phyloP scores from a whole-genome alignment of 805 yeast species.

The Suhomyces pyralidae region DNA sequence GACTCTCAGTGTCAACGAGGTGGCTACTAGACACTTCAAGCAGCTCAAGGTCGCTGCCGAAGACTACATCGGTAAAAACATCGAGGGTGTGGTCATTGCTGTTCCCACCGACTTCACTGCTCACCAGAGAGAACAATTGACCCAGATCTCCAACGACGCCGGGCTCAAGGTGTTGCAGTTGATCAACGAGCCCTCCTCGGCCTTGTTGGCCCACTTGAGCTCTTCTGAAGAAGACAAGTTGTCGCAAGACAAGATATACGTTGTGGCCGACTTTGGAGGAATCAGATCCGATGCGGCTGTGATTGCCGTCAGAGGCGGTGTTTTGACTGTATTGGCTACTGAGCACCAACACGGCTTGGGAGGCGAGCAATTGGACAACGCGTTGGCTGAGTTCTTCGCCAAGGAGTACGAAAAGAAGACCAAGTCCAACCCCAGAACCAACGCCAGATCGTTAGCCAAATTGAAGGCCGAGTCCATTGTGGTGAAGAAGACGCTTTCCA shows the following conservation, averaged over 20 bases:
- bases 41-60: slow-evolving; percentile 85
- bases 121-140: slow-evolving; percentile 64
- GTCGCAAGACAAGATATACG: slow-evolving; percentile 68
- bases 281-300: slow-evolving; percentile 94
- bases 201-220: slow-evolving; percentile 75
- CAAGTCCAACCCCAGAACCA: slow-evolving; percentile 74
- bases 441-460: slow-evolving; percentile 85
- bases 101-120: slow-evolving; percentile 87
- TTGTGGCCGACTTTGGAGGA: slow-evolving; percentile 97
- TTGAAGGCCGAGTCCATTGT: slow-evolving; percentile 76
- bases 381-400: slow-evolving; percentile 79
- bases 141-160: slow-evolving; percentile 60
- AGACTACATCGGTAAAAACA: slow-evolving; percentile 79
- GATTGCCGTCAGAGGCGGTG: slow-evolving; percentile 89
- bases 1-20: slow-evolving; percentile 68
- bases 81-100: slow-evolving; percentile 82
- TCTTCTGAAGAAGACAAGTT: slow-evolving; percentile 47
- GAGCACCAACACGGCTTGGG: slow-evolving; percentile 80
- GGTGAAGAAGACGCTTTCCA: slow-evolving; percentile 88
- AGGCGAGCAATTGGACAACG: slow-evolving; percentile 81
- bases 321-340: slow-evolving; percentile 83
- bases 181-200: slow-evolving; percentile 90
- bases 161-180: slow-evolving; percentile 81
- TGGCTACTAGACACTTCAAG: slow-evolving; percentile 76
- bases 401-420: slow-evolving; percentile 91